Conservation (phyloP, 495 filamentous ascomycete genomes). For the Gamarada debralockiae region DNA sequence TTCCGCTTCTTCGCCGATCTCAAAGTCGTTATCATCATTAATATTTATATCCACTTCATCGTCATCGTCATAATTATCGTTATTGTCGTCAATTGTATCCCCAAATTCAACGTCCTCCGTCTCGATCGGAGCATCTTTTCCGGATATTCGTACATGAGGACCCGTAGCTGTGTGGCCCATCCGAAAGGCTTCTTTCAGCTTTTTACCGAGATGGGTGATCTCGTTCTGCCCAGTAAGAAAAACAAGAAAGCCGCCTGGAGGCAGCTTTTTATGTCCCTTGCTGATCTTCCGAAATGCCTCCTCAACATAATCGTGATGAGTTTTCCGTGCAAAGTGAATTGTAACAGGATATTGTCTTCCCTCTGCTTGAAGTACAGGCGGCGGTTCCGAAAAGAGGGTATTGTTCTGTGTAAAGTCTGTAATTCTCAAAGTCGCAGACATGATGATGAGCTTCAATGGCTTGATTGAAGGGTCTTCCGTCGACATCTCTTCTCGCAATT, state of each 20-base stretch:
- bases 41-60: slow-evolving; percentile 57
- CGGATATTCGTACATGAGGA: slow-evolving; percentile 67
- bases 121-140: slow-evolving; percentile 75
- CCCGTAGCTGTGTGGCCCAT: slow-evolving; percentile 45
- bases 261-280: slow-evolving; percentile 85
- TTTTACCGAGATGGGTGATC: slow-evolving; percentile 73
- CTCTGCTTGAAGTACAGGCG: slow-evolving; percentile 84
- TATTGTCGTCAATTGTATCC: slow-evolving; percentile 40
- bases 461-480: slow-evolving; percentile 45
- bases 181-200: slow-evolving; percentile 67
- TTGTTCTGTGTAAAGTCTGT: slow-evolving; percentile 86
- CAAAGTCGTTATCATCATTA: slow-evolving; percentile 58
- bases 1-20: slow-evolving; percentile 44
- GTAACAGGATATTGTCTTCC: slow-evolving; percentile 93
- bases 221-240: slow-evolving; percentile 95
- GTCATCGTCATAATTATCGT: slow-evolving; percentile 46
- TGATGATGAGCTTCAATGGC: slow-evolving; percentile 91
- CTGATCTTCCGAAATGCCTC: slow-evolving; percentile 86
- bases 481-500: slow-evolving; percentile 63
- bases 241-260: slow-evolving; percentile 88
- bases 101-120: slow-evolving; percentile 86
- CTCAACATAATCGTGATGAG: slow-evolving; percentile 81
- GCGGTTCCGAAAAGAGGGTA: slow-evolving; percentile 72
- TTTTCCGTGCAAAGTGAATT: slow-evolving; percentile 80
- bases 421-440: slow-evolving; percentile 92